A percentile compares a stretch with the other conserved stretches of the same genome.
Conservation (phyloP, 2,329 filamentous ascomycete genomes). For the Colletotrichum euphorbiae region DNA sequence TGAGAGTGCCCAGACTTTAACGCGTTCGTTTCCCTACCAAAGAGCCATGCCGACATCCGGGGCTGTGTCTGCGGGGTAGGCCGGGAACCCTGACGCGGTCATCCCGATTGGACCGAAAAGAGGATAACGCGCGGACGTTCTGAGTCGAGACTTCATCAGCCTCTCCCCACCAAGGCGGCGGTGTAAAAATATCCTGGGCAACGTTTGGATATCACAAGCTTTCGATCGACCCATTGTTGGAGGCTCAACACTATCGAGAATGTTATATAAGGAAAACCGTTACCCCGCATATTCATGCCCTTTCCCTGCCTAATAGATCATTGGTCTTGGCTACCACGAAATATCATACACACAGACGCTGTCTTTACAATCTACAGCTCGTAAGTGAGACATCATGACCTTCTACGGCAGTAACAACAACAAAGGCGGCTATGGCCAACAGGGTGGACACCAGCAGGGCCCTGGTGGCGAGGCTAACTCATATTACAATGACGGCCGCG, state of each 20-base stretch:
- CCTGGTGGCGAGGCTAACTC: slow-evolving; percentile 28
- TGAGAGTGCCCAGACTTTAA: slow-evolving; percentile 30
- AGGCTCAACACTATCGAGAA: slow-evolving; percentile 14
- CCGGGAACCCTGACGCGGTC: slow-evolving; percentile 38
- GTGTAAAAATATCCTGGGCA: slow-evolving; percentile 33
- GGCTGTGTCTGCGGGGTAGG: slow-evolving; percentile 36
- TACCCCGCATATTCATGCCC: slow-evolving; percentile 25
- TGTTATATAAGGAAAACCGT: slow-evolving; percentile 34
- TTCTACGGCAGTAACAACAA: slow-evolving; percentile 33
- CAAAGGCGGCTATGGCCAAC: not conserved
- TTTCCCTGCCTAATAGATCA: not conserved
- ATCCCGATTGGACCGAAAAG: slow-evolving; percentile 37
- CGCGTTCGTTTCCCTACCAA: slow-evolving; percentile 27
- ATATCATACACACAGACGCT: not conserved
- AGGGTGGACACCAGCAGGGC: slow-evolving; percentile 21
- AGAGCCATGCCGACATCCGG: slow-evolving; percentile 35
- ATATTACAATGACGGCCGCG: slow-evolving; percentile 30
- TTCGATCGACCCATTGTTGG: slow-evolving; percentile 20
- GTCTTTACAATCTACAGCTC: not conserved
- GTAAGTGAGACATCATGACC: slow-evolving; percentile 27
- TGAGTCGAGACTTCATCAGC: slow-evolving; percentile 36
- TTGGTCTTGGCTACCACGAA: not conserved
- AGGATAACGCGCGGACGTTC: slow-evolving; percentile 36
- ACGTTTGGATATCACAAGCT: slow-evolving; percentile 31
- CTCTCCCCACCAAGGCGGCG: slow-evolving; percentile 36